Base-by-base conservation (phyloP, 1,139 yeast species). In the Suhomyces bokatorum region DNA sequence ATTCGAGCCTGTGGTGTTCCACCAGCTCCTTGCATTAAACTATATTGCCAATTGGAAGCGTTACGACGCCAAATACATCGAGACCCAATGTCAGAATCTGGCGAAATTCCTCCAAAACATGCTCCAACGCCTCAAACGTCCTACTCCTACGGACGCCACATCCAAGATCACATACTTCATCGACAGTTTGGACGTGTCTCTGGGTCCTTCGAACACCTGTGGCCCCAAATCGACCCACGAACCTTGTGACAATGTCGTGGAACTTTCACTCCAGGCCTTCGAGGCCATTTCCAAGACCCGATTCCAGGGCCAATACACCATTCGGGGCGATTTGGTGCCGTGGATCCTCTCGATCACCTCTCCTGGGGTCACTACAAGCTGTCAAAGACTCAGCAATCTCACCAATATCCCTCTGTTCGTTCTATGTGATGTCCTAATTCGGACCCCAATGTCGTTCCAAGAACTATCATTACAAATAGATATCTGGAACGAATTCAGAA, bases 391-490 rank as follows among this genome's bases (percentile, higher is more conserved):
- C 15, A 48, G 62, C 1, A 54, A 62, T 32, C 49, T 60, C 15
- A 49, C 60, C 0, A 53, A 60, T n/a, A 67, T 71, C 15, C 78
- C 79, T 0, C 59, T 69, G 1, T 69, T 66, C 50, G 59, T 74
- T 2, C 46, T 67, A 6, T 54, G 64, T 5, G 77, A 73, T 50
- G 53, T 73, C 3, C 51, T 72, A 3, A 49, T 63, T 3, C 57
- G 78, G 36, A 64, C 75, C 0, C 77, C 78, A 0, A 54, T 57
- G 44, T 59, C 67, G 6, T 51, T 52, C 28, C 54, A 59, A 15
- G 78, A 74, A 37, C 56, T 62, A 16, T 50, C 60, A 3, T 57
- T 72, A 12, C 78, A 72, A 49, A 45, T 58, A 8, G 78, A 73
- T 40, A 46, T 75, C 10, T 75, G 78, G 78, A 20, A 35, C 15